phyloP scores from a whole-genome alignment of 164 flowering plant genomes.

The Taxillus chinensis region DNA sequence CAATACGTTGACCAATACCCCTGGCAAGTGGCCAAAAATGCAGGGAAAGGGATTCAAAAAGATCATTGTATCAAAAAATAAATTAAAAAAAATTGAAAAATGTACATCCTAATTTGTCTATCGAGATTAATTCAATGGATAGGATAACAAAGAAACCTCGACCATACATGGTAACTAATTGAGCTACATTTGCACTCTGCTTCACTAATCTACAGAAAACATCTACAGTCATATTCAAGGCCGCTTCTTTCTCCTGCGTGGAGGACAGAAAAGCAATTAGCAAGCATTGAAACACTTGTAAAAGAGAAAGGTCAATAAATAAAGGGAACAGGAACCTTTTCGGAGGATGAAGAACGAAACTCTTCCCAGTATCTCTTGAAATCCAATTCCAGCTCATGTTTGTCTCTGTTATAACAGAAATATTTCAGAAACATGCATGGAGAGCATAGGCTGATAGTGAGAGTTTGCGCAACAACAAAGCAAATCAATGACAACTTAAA shows the following conservation, averaged over 20 bases:
- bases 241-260: conserved; percentile 94
- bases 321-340: conserved; percentile 49
- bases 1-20: too few species aligned
- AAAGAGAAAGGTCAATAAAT: not conserved
- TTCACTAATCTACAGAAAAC: conserved; percentile 91
- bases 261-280: conserved; percentile 17
- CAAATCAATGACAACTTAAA: too few species aligned
- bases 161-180: conserved; percentile 71
- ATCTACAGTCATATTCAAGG: conserved; percentile 86
- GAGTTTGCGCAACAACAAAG: too few species aligned
- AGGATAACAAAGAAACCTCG: conserved; percentile 1
- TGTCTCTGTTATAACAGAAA: conserved; percentile 47
- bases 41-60: too few species aligned
- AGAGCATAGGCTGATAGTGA: too few species aligned
- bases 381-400: conserved; percentile 91
- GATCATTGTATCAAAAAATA: too few species aligned
- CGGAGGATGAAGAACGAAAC: conserved; percentile 93
- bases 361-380: conserved; percentile 98
- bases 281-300: not conserved
- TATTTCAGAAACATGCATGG: too few species aligned
- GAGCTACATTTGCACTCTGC: conserved; percentile 78
- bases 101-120: not conserved
- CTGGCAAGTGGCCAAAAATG: too few species aligned
- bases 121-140: conserved; percentile 1
- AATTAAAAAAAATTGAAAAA: too few species aligned